Base-by-base conservation (phyloP, 2,329 filamentous ascomycete genomes). In the Fusarium avenaceum region DNA sequence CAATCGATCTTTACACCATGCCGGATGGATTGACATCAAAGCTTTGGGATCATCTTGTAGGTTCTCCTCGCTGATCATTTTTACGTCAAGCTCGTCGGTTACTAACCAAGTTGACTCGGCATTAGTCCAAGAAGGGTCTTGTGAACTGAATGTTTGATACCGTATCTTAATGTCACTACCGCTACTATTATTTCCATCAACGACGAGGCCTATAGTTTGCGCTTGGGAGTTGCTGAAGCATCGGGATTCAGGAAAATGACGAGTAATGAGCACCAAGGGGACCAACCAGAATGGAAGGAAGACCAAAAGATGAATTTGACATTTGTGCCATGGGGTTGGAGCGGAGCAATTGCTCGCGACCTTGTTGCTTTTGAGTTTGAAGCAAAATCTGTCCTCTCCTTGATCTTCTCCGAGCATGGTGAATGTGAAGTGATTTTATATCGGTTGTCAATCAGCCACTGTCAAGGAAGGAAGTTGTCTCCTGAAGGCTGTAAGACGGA, bases 1-100 rank as follows among this genome's bases (percentile, higher is more conserved):
- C 97, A 64, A 95, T 99, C 72, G 96, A 99, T 76, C 86, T 99
- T 60, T 98, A 97, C 82, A 98, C 96, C n/a, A 89, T 99, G 69
- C 94, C 96, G 1, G 96, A 98, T 70, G 82, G 84, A 28, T 86
- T 98, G 38, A 91, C 96, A 77, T 96, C 96, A 80, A 94, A 93
- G 89, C 89, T 99, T 63, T 98, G 95, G 95, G 95, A 97, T 65
- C 96, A 96, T 77, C 76, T 89, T 72, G 86, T 85, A 78, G 78
- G 80, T 78, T 39, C 22, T 47, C 17, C 26, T 20, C 15, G 7
- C 20, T n/a, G 11, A 11, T 20, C 19, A 4, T 19, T n/a, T 17
- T 40, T 9, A 33, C 47, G 13, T 15, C 24, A 17, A 42, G 22
- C 8, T 10, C 26, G 20, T 38, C 14, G 50, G 28, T 30, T 30